Evolutionary conservation across 202 grass and related monocot genomes (phyloP), one percentile per base, ranked within the genome.

Genomic region (Panicum virgatum): DNA sequence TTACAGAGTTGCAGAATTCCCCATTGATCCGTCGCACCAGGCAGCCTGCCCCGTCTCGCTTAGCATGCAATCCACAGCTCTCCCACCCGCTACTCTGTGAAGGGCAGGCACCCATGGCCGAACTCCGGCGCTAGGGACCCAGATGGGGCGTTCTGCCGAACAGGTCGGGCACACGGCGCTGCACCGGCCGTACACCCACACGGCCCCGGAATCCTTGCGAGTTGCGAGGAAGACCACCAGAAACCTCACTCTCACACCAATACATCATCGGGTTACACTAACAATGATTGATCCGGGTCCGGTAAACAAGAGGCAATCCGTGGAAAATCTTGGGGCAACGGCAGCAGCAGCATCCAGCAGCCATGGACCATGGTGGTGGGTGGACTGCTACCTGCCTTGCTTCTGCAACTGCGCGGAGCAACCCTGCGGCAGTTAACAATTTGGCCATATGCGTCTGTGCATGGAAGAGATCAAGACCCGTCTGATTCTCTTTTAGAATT

Each of bases 131-230:
- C 38, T 12, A 44, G 62, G 77, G 14, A 3, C 23, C 22, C 37
- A 15, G 27, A 50, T 57, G 69, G 76, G 73, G 53, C 25, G 75
- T 75, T 88, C 61, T 7, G 53, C n/a, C 76, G 69, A 84, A 75
- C 69, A 84, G 42, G 23, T 53, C 45, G 70, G 82, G 86, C 69
- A 48, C 12, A 72, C 27, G 34, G 36, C 48, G 29, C 18, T 19
- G 51, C 38, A 39, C 27, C 64, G 54, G 9, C 36, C 13, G 0
- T 12, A 5, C 14, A 30, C 18, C 29, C 4, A 50, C 9, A 7
- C 27, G 4, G 6, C 43, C 5, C 19, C 11, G 54, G 14, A 27
- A 43, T 53, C 34, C 19, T 38, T 12, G 45, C n/a, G n/a, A n/a
- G n/a, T n/a, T n/a, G n/a, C 32, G 11, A 29, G 14, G 9, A 19